phyloP scores from a whole-genome alignment of 1,139 yeast genomes.

The Lodderomyces parapsilosis region DNA sequence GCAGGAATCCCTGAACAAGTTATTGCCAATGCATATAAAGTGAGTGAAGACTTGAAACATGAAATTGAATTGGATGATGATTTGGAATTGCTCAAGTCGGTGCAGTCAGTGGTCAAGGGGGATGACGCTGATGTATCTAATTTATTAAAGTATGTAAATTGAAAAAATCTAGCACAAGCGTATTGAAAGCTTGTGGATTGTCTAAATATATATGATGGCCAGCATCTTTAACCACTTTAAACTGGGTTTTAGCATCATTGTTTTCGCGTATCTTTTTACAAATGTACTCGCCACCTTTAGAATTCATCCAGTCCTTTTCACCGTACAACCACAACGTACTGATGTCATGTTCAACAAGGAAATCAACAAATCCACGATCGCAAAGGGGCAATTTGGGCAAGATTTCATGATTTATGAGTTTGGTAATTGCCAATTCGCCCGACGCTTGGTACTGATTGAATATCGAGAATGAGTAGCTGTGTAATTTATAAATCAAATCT shows the following conservation, averaged over 20 bases:
- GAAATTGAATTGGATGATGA: constrained; percentile 23
- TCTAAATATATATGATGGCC: constrained; percentile 46
- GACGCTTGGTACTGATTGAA: constrained; percentile 47
- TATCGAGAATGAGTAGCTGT: constrained; percentile 42
- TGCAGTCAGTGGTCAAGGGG: neutral
- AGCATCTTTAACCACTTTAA: constrained; percentile 31
- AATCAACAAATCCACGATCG: constrained; percentile 39
- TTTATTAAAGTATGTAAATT: constrained; percentile 10
- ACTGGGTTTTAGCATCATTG: constrained; percentile 18
- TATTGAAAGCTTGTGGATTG: constrained; percentile 35
- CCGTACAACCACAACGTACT: constrained; percentile 41
- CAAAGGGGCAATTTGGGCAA: constrained; percentile 41
- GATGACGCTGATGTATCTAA: neutral
- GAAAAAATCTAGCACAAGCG: constrained; percentile 28
- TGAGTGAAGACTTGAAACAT: constrained; percentile 43
- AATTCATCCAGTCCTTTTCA: constrained; percentile 48
- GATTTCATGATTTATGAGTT: constrained; percentile 40
- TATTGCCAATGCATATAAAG: constrained; percentile 46
- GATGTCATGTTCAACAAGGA: constrained; percentile 23
- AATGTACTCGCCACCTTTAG: constrained; percentile 39
- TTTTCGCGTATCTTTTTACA: constrained; percentile 22
- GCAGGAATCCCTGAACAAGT: constrained; percentile 59
- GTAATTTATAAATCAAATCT: constrained; percentile 35
- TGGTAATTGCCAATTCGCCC: constrained; percentile 47
- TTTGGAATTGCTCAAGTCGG: constrained; percentile 5